Base-by-base conservation (phyloP, 371 early-diverging fungal genomes). In the Mortierella sp. region DNA sequence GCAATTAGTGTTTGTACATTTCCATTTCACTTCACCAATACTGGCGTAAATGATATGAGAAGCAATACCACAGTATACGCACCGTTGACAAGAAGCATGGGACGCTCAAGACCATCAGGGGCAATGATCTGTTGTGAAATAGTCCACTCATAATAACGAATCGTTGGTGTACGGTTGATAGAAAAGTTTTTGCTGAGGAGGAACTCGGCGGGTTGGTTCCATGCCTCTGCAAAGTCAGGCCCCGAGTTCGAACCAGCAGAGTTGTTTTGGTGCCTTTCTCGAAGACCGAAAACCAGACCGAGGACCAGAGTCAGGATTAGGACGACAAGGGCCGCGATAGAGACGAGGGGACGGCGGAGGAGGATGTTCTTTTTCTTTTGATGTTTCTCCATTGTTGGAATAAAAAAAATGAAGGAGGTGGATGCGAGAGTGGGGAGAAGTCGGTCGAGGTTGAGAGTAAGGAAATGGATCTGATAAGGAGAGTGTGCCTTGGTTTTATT, bases 31-130 rank as follows among this genome's bases (percentile, higher is more conserved):
- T 16, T 34, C 2, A 31, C 14, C 34, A 63, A 34, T 5, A 8
- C 26, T 21, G 3, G 52, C 10, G 34, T 7, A 34, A 76, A 26
- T 31, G 26, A 31, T 16, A 42, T 16, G 50, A 44, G 21, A 19
- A 21, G 42, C 5, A 5, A 5, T 38, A 3, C 5, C 5, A 38
- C 42, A 38, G 16, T 4, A 13, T 13, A 42, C 76, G 84, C 83
- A 79, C 88, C 89, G 70, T 90, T 90, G 76, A 89, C 86, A 38
- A 89, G 70, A 38, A 89, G 74, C 82, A 89, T 88, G 28, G 80
- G 76, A 26, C 88, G 83, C 44, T 84, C 80, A 74, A 83, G 85
- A 16, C 88, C 88, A 73, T 90, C 90, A 11, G 90, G 89, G n/a
- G 85, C 77, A 24, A 80, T 82, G 10, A 75, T 80, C 26, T 70